phyloP scores from a whole-genome alignment of 2,329 filamentous ascomycete species.

The Lomentospora prolificans region DNA sequence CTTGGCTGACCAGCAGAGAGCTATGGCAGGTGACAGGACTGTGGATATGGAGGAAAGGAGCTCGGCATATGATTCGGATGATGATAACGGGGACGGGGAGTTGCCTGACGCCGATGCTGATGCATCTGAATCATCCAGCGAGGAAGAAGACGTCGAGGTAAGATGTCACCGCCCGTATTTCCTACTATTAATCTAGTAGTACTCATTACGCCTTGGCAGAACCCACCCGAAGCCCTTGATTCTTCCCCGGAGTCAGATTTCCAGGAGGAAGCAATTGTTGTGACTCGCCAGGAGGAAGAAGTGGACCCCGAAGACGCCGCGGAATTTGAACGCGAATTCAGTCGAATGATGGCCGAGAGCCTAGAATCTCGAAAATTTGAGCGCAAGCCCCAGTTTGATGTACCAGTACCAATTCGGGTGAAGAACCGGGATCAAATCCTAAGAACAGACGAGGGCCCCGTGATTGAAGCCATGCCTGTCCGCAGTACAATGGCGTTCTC shows the following conservation, averaged over 20 bases:
- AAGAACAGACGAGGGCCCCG: constrained; percentile 16
- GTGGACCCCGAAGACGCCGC: constrained; percentile 90
- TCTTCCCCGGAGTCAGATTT: constrained; percentile 52
- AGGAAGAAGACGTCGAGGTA: constrained; percentile 34
- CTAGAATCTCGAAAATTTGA: constrained; percentile 93
- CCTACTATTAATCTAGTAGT: background rate
- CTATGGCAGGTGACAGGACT: constrained; percentile 58
- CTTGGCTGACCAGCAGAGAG: constrained; percentile 83
- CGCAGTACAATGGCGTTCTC: constrained; percentile 83
- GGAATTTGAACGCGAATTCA: constrained; percentile 95
- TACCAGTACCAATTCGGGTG: constrained; percentile 84
- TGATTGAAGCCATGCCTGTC: background rate
- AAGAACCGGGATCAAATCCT: constrained; percentile 50
- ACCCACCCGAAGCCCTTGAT: constrained; percentile 26
- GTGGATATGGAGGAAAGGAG: constrained; percentile 68
- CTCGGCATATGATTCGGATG: constrained; percentile 52
- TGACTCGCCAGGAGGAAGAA: constrained; percentile 82
- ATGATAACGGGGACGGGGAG: constrained; percentile 71
- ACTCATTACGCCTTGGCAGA: background rate
- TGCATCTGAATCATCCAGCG: constrained; percentile 42
- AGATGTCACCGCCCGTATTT: background rate
- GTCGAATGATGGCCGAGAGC: constrained; percentile 97
- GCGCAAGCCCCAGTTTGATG: constrained; percentile 86
- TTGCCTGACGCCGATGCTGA: constrained; percentile 57
- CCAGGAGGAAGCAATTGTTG: constrained; percentile 82